These are phyloP conservation scores for Eugenia klotzschiana DNA, from an alignment of 441 rosid species.

Conservation along the genomic window DNA sequence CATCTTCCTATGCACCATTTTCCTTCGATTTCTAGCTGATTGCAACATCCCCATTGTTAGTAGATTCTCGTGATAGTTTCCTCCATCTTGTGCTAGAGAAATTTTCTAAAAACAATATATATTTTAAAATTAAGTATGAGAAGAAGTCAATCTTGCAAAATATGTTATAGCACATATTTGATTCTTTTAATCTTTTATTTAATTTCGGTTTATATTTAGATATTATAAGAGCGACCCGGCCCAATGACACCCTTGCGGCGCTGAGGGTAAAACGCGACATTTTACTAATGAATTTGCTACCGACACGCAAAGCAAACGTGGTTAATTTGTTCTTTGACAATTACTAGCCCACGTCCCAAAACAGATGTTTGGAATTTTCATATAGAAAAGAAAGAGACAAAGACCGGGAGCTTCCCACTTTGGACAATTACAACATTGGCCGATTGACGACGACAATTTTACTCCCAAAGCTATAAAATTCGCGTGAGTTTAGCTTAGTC, in stretches of 20 bases:
- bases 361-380: not conserved
- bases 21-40: not conserved
- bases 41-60: not conserved
- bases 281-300: not conserved
- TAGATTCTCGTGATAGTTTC: not conserved
- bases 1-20: not conserved
- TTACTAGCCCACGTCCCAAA: not conserved
- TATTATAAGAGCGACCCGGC: no score
- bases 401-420: not conserved
- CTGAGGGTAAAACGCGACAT: not conserved
- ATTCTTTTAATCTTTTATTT: no score
- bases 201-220: no score
- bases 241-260: no score
- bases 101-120: not conserved
- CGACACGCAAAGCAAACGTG: not conserved
- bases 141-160: no score
- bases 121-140: not conserved
- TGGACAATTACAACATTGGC: not conserved
- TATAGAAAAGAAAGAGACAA: not conserved
- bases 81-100: not conserved
- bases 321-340: not conserved
- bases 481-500: not conserved
- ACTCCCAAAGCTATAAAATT: not conserved
- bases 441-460: not conserved
- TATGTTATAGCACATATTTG: no score